Percentiles rank a stretch among this genome's conserved stretches.
phyloP scores from a whole-genome alignment of 2,329 filamentous ascomycete species.

The Hymenotorrendiella dingleyae region DNA sequence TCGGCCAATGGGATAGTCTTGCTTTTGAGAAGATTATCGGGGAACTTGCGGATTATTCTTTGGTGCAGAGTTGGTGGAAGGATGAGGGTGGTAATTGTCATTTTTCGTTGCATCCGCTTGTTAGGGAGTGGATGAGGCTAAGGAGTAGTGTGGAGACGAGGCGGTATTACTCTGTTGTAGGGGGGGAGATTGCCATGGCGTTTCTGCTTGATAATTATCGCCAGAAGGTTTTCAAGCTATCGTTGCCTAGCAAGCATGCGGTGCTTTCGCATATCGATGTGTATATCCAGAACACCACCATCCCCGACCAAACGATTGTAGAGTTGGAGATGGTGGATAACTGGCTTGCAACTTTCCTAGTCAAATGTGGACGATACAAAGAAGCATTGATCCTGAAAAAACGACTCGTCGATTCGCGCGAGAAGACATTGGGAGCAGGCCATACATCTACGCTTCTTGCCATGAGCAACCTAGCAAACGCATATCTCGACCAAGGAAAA shows the following conservation, averaged over 20 bases:
- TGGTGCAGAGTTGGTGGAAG: constrained; percentile 17
- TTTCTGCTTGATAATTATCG: neutral
- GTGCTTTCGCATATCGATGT: constrained; percentile 9
- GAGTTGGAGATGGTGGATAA: constrained; percentile 1
- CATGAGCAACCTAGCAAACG: neutral
- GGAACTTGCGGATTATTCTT: constrained; percentile 13
- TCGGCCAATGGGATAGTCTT: constrained; percentile 9
- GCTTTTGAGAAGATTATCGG: constrained; percentile 13
- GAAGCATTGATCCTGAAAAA: constrained; percentile 1
- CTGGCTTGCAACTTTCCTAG: neutral
- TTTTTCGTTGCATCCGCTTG: constrained; percentile 20
- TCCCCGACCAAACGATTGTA: neutral
- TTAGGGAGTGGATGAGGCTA: constrained; percentile 22
- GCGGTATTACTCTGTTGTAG: constrained; percentile 3
- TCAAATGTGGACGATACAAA: constrained; percentile 1
- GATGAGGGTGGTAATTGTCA: constrained; percentile 10
- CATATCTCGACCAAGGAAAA: neutral
- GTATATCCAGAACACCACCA: constrained; percentile 5
- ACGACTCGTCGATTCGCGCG: neutral
- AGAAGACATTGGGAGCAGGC: neutral
- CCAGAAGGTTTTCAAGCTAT: constrained; percentile 3
- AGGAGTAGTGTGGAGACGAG: constrained; percentile 5
- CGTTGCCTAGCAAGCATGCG: constrained; percentile 1
- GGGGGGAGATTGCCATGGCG: constrained; percentile 3
- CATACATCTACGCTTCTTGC: neutral